phyloP scores from a whole-genome alignment of 305 asterid genomes.

The Ilex paraguariensis region DNA sequence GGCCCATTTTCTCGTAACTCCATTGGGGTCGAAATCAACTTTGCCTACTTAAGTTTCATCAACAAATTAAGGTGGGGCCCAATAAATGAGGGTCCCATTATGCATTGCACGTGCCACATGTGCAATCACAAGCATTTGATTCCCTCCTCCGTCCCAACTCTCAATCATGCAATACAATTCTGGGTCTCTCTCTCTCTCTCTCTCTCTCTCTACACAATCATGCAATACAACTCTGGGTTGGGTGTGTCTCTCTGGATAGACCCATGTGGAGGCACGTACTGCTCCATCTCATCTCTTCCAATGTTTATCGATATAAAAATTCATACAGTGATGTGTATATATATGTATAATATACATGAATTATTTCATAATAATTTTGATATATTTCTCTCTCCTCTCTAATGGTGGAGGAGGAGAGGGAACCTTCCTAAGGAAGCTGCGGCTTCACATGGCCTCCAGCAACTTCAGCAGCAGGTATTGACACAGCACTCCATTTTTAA shows the following conservation, averaged over 20 bases:
- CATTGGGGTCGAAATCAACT: too few relatives aligned
- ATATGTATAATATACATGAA: neutral
- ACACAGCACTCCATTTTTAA: conserved; percentile 21
- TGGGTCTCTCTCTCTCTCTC: too few relatives aligned
- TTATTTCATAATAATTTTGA: neutral
- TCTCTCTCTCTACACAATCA: neutral
- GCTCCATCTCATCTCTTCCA: neutral
- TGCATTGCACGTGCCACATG: too few relatives aligned
- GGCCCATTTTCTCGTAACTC: too few relatives aligned
- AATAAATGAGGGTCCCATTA: too few relatives aligned
- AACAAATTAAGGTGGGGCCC: too few relatives aligned
- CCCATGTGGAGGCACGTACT: conserved; percentile 24
- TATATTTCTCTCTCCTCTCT: conserved; percentile 19
- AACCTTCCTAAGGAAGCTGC: conserved; percentile 10
- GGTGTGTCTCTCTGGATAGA: conserved; percentile 2
- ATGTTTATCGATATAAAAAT: neutral
- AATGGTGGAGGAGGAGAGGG: conserved; percentile 12
- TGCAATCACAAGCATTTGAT: too few relatives aligned
- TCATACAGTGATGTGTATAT: neutral
- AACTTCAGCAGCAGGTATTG: conserved; percentile 16
- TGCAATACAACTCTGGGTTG: conserved; percentile 1
- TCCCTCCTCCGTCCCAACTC: too few relatives aligned
- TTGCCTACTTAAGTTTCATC: too few relatives aligned
- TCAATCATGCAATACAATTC: too few relatives aligned
- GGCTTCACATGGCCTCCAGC: conserved; percentile 40